These are phyloP conservation scores for Pythium pyrilobum DNA, from an alignment of 352 stramenopile species.

Conservation along the genomic window DNA sequence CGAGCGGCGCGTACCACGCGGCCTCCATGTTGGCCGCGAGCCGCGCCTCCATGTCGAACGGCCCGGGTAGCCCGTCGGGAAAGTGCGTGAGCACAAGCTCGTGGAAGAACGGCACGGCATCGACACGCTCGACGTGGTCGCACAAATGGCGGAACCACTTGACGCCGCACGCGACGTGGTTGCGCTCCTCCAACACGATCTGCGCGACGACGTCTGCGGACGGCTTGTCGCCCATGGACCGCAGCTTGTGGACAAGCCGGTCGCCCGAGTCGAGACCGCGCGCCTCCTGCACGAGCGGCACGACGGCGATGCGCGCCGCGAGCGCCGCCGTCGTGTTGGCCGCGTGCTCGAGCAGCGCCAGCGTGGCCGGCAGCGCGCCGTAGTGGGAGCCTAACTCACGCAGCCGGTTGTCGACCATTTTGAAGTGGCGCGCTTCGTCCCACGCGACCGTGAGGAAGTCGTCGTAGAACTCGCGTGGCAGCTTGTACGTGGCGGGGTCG, in stretches of 20 bases:
- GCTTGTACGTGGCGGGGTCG: conserved; percentile 36
- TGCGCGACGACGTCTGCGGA: conserved; percentile 65
- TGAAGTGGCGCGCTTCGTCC: conserved; percentile 79
- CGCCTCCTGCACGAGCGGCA: conserved; percentile 80
- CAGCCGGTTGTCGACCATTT: conserved; percentile 64
- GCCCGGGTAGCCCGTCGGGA: conserved; percentile 66
- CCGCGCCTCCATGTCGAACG: conserved; percentile 68
- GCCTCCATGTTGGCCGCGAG: conserved; percentile 64
- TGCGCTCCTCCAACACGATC: conserved; percentile 76
- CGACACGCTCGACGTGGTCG: conserved; percentile 28
- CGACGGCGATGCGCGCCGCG: conserved; percentile 64
- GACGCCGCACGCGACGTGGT: conserved; percentile 68
- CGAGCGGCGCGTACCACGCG: conserved; percentile 69
- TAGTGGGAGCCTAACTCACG: conserved; percentile 60
- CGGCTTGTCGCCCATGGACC: conserved; percentile 57
- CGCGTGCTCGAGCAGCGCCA: conserved; percentile 64
- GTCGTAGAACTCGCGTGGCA: conserved; percentile 61
- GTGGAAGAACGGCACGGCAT: conserved; percentile 73
- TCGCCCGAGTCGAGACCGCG: conserved; percentile 72
- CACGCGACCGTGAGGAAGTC: conserved; percentile 68
- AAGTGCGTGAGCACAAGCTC: conserved; percentile 75
- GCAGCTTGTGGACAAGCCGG: conserved; percentile 64
- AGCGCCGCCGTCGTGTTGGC: conserved; percentile 63
- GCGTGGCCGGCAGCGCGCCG: conserved; percentile 56
- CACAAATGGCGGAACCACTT: conserved; percentile 78